Evolutionary conservation across 2,329 filamentous ascomycete genomes (phyloP).

Genomic region (Penicillium sclerotigenum): DNA sequence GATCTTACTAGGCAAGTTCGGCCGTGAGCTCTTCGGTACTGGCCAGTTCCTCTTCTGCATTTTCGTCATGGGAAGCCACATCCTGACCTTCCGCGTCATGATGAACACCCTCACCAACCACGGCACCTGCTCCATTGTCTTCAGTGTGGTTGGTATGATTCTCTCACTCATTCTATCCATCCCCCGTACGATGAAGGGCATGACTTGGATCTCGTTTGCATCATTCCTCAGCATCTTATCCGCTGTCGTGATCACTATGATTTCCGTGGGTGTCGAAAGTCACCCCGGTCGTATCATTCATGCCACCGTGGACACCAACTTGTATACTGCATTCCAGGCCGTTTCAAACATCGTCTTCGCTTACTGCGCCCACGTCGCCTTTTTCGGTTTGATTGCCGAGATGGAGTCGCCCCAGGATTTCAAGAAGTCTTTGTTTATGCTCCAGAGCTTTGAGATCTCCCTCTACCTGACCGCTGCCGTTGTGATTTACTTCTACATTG

Average conservation of each 20-base stretch:
- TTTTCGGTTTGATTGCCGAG: constrained; percentile 65
- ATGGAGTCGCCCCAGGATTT: constrained; percentile 60
- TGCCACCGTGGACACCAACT: constrained; percentile 41
- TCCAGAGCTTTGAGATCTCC: constrained; percentile 58
- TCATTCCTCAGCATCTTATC: constrained; percentile 61
- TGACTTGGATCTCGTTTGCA: constrained; percentile 60
- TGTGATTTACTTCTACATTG: constrained; percentile 66
- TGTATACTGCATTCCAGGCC: constrained; percentile 60
- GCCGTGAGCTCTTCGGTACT: constrained; percentile 60
- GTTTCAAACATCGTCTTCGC: constrained; percentile 69
- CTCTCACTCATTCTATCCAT: constrained; percentile 48
- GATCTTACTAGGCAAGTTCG: constrained; percentile 59
- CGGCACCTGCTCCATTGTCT: constrained; percentile 61
- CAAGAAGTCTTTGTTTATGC: constrained; percentile 59
- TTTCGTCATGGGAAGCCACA: constrained; percentile 68
- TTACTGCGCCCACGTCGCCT: constrained; percentile 66
- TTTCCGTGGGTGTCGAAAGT: constrained; percentile 58
- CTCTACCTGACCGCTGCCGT: constrained; percentile 65
- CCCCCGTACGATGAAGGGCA: constrained; percentile 61
- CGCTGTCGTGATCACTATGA: constrained; percentile 65
- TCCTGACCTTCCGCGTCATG: constrained; percentile 67
- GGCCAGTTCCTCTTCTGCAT: constrained; percentile 63
- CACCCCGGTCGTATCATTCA: constrained; percentile 39
- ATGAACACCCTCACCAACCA: constrained; percentile 63
- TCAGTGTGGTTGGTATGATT: constrained; percentile 57